Conservation (phyloP, 2,329 filamentous ascomycete species). For the Teratosphaeriaceae sp. region DNA sequence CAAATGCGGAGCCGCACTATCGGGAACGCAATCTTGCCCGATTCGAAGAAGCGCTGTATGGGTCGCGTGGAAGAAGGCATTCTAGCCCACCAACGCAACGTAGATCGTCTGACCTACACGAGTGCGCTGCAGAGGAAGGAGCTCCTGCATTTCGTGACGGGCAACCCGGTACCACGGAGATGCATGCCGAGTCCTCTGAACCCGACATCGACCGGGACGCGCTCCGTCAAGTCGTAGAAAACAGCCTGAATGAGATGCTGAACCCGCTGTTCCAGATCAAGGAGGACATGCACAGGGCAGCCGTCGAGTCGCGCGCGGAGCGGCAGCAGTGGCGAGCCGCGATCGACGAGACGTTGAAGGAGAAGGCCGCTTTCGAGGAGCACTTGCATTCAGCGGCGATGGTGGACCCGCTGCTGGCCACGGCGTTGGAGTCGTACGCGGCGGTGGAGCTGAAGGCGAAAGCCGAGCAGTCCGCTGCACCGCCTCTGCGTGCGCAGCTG, state of each 20-base stretch:
- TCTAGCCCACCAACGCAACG: background rate
- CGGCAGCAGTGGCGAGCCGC: constrained; percentile 50
- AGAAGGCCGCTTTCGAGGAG: constrained; percentile 23
- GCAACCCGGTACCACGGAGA: constrained; percentile 26
- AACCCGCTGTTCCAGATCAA: constrained; percentile 76
- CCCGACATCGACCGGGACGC: constrained; percentile 54
- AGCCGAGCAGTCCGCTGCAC: background rate
- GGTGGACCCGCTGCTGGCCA: constrained; percentile 22
- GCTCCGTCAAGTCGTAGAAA: constrained; percentile 83
- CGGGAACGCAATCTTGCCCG: constrained; percentile 14
- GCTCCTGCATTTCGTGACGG: too few relatives aligned
- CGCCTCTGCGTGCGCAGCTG: constrained; percentile 30
- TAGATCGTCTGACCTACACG: too few relatives aligned
- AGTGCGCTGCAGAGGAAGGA: too few relatives aligned
- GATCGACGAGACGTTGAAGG: constrained; percentile 28
- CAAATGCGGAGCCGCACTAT: constrained; percentile 10
- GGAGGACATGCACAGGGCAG: constrained; percentile 64
- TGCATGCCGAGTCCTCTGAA: background rate
- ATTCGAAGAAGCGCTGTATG: constrained; percentile 31
- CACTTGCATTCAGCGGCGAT: constrained; percentile 21
- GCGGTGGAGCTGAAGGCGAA: background rate
- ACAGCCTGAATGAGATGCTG: constrained; percentile 87
- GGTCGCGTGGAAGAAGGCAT: constrained; percentile 6
- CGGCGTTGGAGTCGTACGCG: constrained; percentile 11
- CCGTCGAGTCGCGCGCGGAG: constrained; percentile 57